Base-by-base conservation (phyloP, 208 protist species). In the Tritrichomonas musculus region DNA sequence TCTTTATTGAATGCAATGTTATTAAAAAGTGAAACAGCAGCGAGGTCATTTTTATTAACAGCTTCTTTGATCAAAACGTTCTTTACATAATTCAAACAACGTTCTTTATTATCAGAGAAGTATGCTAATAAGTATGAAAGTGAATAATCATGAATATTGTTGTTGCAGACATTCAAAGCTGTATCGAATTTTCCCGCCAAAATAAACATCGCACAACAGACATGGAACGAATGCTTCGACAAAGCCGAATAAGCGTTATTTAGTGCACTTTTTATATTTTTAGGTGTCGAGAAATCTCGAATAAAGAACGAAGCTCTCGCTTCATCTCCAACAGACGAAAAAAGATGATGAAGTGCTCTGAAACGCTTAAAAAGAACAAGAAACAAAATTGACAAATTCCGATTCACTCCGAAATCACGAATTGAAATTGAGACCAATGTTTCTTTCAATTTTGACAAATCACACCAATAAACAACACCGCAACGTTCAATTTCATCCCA, bases 181-280 rank as follows among this genome's bases (percentile, higher is more conserved):
- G 33, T 20, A 57, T 17, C 47, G 47, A 8, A 60, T 39, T 11
- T 57, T 20, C 0, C 47, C 0, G 77, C 77, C 1, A 88, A 50
- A 53, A n/a, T 44, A 50, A 88, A 88, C 77, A 88, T 88, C 20
- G 77, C 41, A 57, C 47, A 41, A 53, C 47, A 41, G 39, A 88
- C 57, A 50, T 88, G 77, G 39, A 47, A 88, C 33, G 53, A 41
- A 22, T 88, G 77, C 30, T 88, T 88, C 14, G 25, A 33, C 8
- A 88, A 47, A 39, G 77, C 77, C 20, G 47, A 60, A 50, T 57
- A 88, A 60, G 47, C 77, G 57, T 88, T 88, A 17, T 88, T 88
- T 27, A 47, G 20, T 30, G 77, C 77, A 50, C 9, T 33, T 50
- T 57, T 88, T 36, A 39, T 13, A 47, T 88, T 88, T 27, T 57